These are phyloP conservation scores for Aspergillus taichungensis DNA, from an alignment of 495 filamentous ascomycete genomes.

Conservation along the genomic window DNA sequence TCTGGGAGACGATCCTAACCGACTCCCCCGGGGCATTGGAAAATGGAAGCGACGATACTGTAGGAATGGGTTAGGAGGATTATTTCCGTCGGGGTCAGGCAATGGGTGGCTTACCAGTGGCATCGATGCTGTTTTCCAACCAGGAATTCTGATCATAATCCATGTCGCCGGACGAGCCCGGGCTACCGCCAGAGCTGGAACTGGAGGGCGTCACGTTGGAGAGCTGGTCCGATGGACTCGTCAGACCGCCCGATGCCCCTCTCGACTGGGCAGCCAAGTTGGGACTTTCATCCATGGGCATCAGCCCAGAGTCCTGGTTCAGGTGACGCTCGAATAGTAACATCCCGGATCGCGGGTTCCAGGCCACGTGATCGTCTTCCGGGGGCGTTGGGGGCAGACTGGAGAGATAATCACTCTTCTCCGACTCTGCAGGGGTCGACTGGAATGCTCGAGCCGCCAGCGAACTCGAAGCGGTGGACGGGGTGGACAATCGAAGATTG, in stretches of 20 bases:
- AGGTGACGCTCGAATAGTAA: conserved; percentile 25
- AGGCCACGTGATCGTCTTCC: conserved; percentile 33
- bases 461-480: conserved; percentile 29
- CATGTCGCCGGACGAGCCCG: conserved; percentile 30
- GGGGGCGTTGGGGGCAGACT: conserved; percentile 34
- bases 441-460: conserved; percentile 20
- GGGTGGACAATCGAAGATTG: conserved; percentile 28
- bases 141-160: conserved; percentile 33
- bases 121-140: conserved; percentile 37
- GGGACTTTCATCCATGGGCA: conserved; percentile 30
- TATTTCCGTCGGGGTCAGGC: neutral
- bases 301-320: conserved; percentile 20
- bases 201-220: conserved; percentile 29
- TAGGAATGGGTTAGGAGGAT: conserved; percentile 7
- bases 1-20: conserved; percentile 52
- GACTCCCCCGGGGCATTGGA: conserved; percentile 32
- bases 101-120: conserved; percentile 27
- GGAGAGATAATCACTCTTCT: conserved; percentile 28
- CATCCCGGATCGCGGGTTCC: conserved; percentile 30
- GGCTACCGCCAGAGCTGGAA: conserved; percentile 30
- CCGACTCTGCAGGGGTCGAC: conserved; percentile 19
- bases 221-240: conserved; percentile 28
- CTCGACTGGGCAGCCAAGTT: conserved; percentile 23
- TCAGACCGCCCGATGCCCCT: conserved; percentile 20
- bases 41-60: conserved; percentile 29